Conservation (phyloP, 2,329 filamentous ascomycete genomes). For the Sordariomycetes sp. region DNA sequence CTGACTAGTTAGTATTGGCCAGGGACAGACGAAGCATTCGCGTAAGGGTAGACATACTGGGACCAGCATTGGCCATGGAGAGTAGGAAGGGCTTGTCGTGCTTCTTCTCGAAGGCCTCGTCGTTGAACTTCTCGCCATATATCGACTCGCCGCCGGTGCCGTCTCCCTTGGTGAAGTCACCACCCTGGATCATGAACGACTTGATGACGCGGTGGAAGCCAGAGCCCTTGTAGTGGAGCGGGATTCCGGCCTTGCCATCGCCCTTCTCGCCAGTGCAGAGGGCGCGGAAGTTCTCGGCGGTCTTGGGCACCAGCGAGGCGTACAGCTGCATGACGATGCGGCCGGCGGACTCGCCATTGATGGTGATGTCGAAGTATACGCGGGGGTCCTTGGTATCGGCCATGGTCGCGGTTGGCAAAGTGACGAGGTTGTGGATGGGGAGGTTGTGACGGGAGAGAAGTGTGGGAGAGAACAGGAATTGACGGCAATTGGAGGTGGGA, state of each 20-base stretch:
- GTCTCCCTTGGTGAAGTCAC: slow-evolving; percentile 91
- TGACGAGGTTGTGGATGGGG: background rate
- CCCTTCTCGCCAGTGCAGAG: slow-evolving; percentile 96
- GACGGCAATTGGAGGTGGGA: background rate
- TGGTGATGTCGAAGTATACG: slow-evolving; percentile 88
- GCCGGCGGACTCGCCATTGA: slow-evolving; percentile 63
- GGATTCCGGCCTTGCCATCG: slow-evolving; percentile 67
- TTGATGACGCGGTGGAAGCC: slow-evolving; percentile 96
- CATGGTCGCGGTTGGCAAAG: slow-evolving; percentile 18
- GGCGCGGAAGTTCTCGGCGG: slow-evolving; percentile 89
- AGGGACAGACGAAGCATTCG: too few species aligned
- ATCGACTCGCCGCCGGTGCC: slow-evolving; percentile 95
- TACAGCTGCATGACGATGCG: slow-evolving; percentile 82
- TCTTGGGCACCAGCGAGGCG: slow-evolving; percentile 74
- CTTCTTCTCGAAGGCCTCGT: slow-evolving; percentile 89
- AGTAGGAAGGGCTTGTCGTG: slow-evolving; percentile 89
- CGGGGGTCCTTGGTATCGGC: slow-evolving; percentile 36
- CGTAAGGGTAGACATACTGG: slow-evolving; percentile 43
- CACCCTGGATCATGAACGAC: slow-evolving; percentile 97
- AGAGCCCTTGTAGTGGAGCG: slow-evolving; percentile 87
- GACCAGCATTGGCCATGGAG: slow-evolving; percentile 96
- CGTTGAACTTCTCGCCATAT: slow-evolving; percentile 93
- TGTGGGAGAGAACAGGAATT: slow-evolving; percentile 1
- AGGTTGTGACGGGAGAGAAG: background rate
- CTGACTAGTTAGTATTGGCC: slow-evolving; percentile 22